Conservation (phyloP, 176 grass and related monocot genomes). For the Pharus latifolius region DNA sequence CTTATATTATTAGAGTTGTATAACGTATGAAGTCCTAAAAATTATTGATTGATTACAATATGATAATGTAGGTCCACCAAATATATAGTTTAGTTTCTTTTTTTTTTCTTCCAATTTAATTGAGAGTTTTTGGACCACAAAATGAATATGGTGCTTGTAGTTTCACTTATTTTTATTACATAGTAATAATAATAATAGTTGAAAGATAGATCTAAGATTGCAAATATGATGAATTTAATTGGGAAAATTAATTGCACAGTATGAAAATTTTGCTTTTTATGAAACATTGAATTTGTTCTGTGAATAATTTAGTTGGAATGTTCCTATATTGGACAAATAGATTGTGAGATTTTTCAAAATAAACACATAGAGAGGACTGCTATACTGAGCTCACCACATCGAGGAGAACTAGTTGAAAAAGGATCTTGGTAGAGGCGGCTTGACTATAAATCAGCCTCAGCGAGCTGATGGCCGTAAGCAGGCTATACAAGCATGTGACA, state of each 20-base stretch:
- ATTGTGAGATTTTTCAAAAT: not conserved
- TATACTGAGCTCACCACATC: constrained; percentile 38
- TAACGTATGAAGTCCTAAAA: no score
- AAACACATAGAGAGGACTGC: not conserved
- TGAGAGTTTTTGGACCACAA: no score
- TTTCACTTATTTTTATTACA: no score
- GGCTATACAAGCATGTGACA: constrained; percentile 17
- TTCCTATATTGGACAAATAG: not conserved
- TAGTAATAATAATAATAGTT: no score
- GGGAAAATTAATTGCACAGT: not conserved
- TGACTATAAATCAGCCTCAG: not conserved
- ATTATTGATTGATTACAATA: no score
- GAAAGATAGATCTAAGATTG: no score
- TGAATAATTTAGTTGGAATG: not conserved
- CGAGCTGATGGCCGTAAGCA: constrained; percentile 13
- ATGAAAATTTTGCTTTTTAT: not conserved
- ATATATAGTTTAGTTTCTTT: no score
- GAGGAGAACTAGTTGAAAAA: constrained; percentile 34
- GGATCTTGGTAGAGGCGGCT: constrained; percentile 10
- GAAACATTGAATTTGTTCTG: not conserved
- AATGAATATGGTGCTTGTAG: no score
- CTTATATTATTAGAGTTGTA: no score
- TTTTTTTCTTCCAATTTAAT: no score
- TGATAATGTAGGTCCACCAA: no score
- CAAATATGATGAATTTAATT: no score